Base-by-base conservation (phyloP, 768 basidiomycete species). In the Agaricus blazei region DNA sequence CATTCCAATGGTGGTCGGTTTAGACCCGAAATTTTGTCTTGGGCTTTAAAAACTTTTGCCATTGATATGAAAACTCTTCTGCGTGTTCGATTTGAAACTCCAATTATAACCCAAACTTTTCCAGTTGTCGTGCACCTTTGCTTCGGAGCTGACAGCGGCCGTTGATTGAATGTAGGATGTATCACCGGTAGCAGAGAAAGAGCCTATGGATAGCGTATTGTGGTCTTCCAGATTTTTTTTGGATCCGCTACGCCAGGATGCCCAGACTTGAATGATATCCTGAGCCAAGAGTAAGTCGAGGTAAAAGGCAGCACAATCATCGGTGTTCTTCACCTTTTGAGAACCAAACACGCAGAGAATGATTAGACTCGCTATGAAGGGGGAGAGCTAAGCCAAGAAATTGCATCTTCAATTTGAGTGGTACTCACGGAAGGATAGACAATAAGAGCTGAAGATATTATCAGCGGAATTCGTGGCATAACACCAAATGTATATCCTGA, bases 201-300 rank as follows among this genome's bases (percentile, higher is more conserved):
- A n/a, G 15, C 29, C 9, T 28, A 7, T 7, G 14, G 7, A 31
- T 9, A 29, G 19, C 4, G 14, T 15, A 28, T 14, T 37, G 9
- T 11, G 2, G 29, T 24, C 15, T 24, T 14, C n/a, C 24, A n/a
- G 14, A 29, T 19, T 41, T 14, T 55, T 1, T 7, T 12, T 12
- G 5, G 47, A 27, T 31, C 14, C 9, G 8, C 15, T 28, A 8
- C 48, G 28, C 54, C 54, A 55, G 31, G 43, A 55, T 15, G 47
- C 47, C 54, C 54, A 55, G 9, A 29, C 15, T 37, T 49, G 19
- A 4, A 49, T 31, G 40, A 55, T 55, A 45, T 55, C 54, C 54
- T 55, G n/a, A 1, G 43, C 29, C 23, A 26, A n/a, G 4, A 19
- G n/a, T 43, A 12, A 48, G 34, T 11, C 11, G 49, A 23, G 12